Base-by-base conservation (phyloP, 768 basidiomycete genomes). In the Cystoderma amianthinum region DNA sequence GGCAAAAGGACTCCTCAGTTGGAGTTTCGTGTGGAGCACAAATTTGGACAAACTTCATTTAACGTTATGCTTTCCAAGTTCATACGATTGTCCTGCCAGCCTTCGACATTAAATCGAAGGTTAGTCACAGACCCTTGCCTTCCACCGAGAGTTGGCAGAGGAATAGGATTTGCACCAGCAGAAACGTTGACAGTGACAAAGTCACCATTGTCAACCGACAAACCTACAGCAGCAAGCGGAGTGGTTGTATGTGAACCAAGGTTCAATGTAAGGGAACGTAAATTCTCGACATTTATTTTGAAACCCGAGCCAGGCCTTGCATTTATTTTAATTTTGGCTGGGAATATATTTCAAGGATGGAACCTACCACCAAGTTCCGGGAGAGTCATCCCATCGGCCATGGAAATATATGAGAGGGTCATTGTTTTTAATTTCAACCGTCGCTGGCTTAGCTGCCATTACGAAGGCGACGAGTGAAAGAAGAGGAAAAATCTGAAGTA, bases 61-160 rank as follows among this genome's bases (percentile, higher is more conserved):
- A 78, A 38, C 2, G 48, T 50, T 33, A 79, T 59, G 28, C 60
- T 67, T 49, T 76, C 65, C 4, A 79, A 56, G 46, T 78, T 70
- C 37, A 78, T 66, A 6, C 74, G 66, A 48, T 78, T 78, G 47
- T 78, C 67, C 53, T 78, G 71, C 76, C 77, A 80, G 15, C 77
- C 76, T 45, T 76, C 67, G 4, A 68, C 71, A 41, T 77, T 74
- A 40, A 79, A 56, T 11, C 73, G 53, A 2, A 76, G 61, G n/a
- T n/a, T n/a, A 11, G 69, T 57, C 11, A 55, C 58, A 3, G 56
- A 47, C n/a, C n/a, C n/a, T 5, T 21, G 32, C 17, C 38, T 16
- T 2, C 18, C 12, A 5, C 24, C 20, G 3, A 42, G 20, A 11
- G 45, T 16, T 3, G 48, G 42, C 22, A 78, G 45, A 0, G 71